Base-by-base conservation (phyloP, 441 rosid species). In the Iberis amara region DNA sequence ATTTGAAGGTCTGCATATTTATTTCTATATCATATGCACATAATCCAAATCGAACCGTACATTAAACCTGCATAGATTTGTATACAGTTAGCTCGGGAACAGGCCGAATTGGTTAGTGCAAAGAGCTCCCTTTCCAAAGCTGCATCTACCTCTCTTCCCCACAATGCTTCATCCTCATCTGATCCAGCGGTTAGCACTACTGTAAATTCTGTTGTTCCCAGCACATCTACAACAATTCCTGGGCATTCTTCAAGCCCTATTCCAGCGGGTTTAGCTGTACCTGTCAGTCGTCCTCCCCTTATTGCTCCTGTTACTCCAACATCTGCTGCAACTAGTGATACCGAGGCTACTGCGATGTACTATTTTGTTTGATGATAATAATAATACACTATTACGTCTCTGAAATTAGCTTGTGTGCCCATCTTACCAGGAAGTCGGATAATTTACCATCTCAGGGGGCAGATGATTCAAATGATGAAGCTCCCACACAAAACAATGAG, bases 61-160 rank as follows among this genome's bases (percentile, higher is more conserved):
- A 4, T 62, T 66, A 68, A 59, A 57, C 38, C 72, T 52, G 59
- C 43, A 63, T 59, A 36, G 40, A 47, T 69, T 57, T 66, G 52
- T 55, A 54, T 82, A 72, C 80, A 92, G 97, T 73, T 86, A 68
- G 98, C 98, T 66, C 89, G 97, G 54, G 96, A 92, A 68, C 96
- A 76, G 59, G 88, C 95, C n/a, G 79, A 77, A 56, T 64, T 65
- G 61, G 73, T 74, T 59, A 74, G 61, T 68, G 66, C 64, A 51
- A 76, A 74, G 62, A 79, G 62, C 59, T 43, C 68, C 44, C 78
- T 47, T 35, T 55, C 75, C 4, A 81, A 71, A 65, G 27, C 65
- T 49, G 79, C 74, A 43, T 68, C 70, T 23, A 65, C 73, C 59
- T 57, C 81, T 65, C 74, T 62, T 45, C 70, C 57, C 48, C 67